These are phyloP conservation scores for Diaporthe capsici DNA, from an alignment of 2,329 filamentous ascomycete species.

Conservation along the genomic window DNA sequence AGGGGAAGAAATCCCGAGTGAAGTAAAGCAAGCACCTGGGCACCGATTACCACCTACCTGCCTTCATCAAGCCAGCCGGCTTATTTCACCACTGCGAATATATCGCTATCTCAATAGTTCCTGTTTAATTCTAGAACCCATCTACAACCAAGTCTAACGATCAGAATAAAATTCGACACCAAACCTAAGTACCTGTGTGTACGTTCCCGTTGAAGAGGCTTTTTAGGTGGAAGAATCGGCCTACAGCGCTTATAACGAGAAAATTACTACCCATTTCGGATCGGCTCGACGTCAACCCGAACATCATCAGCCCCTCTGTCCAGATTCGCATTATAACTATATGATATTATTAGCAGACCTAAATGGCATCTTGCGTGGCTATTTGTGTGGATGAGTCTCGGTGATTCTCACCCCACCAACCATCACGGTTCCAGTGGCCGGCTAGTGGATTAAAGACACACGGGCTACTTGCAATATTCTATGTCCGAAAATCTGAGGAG, in stretches of 20 bases:
- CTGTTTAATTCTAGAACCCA: neutral
- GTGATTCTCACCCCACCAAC: slow-evolving; percentile 1
- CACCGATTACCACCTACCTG: neutral
- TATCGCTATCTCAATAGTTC: too few relatives aligned
- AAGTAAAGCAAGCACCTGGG: neutral
- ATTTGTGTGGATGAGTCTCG: neutral
- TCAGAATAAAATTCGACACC: neutral
- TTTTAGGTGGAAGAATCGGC: neutral
- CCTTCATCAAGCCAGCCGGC: neutral
- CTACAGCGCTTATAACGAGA: neutral
- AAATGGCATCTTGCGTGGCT: neutral
- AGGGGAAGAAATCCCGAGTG: neutral
- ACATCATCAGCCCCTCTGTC: neutral
- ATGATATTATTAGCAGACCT: neutral
- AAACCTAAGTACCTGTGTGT: neutral
- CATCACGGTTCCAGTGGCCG: neutral
- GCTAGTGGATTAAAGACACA: too few relatives aligned
- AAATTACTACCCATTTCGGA: neutral
- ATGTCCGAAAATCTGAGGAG: neutral
- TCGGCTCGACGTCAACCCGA: neutral
- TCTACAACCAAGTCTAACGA: neutral
- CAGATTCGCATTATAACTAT: neutral
- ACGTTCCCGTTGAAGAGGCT: neutral
- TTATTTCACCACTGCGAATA: too few relatives aligned
- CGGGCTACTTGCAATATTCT: neutral